Conservation (phyloP, 2,329 filamentous ascomycete genomes). For the Trichophyton verrucosum region DNA sequence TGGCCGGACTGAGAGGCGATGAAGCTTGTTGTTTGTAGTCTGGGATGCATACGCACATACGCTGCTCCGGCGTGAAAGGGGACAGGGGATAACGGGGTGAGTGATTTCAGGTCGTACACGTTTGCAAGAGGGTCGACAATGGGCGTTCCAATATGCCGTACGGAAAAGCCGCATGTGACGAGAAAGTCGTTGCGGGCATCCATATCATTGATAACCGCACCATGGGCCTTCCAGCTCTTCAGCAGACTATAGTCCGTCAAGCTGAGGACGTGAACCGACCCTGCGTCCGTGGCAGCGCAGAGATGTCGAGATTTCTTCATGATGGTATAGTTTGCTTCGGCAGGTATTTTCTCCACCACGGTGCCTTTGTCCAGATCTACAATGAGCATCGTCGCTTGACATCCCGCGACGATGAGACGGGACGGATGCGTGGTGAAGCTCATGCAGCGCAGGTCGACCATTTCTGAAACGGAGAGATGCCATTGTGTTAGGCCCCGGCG, state of each 20-base stretch:
- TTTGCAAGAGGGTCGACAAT: constrained; percentile 89
- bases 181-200: constrained; percentile 91
- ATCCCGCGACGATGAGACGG: constrained; percentile 74
- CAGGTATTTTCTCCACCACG: constrained; percentile 58
- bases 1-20: constrained; percentile 85
- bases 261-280: constrained; percentile 76
- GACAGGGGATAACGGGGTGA: constrained; percentile 77
- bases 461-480: constrained; percentile 68
- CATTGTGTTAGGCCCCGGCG: constrained; percentile 74
- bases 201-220: constrained; percentile 86
- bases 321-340: constrained; percentile 68
- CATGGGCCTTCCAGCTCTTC: constrained; percentile 84
- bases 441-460: constrained; percentile 87
- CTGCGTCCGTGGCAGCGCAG: constrained; percentile 75
- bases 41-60: constrained; percentile 91
- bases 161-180: constrained; percentile 86
- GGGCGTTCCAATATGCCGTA: constrained; percentile 63
- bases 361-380: constrained; percentile 60
- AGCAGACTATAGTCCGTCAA: constrained; percentile 63
- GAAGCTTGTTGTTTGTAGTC: constrained; percentile 88
- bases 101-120: constrained; percentile 87
- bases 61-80: constrained; percentile 86
- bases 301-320: constrained; percentile 86
- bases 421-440: constrained; percentile 82
- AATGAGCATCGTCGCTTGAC: constrained; percentile 74